phyloP scores from a whole-genome alignment of 1,284 basidiomycete genomes.

The Cutaneotrichosporon sp. region DNA sequence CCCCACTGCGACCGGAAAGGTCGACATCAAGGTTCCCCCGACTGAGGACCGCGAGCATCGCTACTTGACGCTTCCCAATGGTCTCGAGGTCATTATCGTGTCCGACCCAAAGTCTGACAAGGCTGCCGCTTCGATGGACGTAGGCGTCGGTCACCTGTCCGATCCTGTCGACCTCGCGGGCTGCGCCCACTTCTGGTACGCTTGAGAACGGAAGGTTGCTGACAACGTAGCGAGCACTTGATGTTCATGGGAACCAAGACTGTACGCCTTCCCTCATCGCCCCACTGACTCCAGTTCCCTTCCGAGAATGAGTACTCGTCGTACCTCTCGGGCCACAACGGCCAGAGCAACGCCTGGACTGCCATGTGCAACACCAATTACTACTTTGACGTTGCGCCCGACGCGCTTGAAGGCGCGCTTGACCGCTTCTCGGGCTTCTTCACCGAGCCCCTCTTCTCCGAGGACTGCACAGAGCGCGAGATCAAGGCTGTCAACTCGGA shows the following conservation, averaged over 20 bases:
- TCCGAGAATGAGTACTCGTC: constrained; percentile 89
- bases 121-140: constrained; percentile 90
- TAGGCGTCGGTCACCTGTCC: constrained; percentile 88
- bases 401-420: constrained; percentile 79
- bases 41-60: constrained; percentile 75
- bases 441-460: constrained; percentile 82
- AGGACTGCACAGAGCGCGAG: constrained; percentile 87
- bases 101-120: constrained; percentile 89
- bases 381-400: constrained; percentile 81
- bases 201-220: background rate
- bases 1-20: constrained; percentile 43
- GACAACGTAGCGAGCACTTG: constrained; percentile 81
- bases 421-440: constrained; percentile 94
- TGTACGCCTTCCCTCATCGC: constrained; percentile 28
- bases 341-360: constrained; percentile 91
- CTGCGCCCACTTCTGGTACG: constrained; percentile 53
- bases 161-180: constrained; percentile 73
- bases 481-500: constrained; percentile 97
- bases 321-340: constrained; percentile 88
- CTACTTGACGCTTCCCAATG: constrained; percentile 81
- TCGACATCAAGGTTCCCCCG: constrained; percentile 61
- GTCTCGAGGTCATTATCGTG: constrained; percentile 79
- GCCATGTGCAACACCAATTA: constrained; percentile 86
- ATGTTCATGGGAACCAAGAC: constrained; percentile 72
- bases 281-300: constrained; percentile 64